phyloP scores from a whole-genome alignment of 2,329 filamentous ascomycete genomes.

The Botrytis byssoidea region DNA sequence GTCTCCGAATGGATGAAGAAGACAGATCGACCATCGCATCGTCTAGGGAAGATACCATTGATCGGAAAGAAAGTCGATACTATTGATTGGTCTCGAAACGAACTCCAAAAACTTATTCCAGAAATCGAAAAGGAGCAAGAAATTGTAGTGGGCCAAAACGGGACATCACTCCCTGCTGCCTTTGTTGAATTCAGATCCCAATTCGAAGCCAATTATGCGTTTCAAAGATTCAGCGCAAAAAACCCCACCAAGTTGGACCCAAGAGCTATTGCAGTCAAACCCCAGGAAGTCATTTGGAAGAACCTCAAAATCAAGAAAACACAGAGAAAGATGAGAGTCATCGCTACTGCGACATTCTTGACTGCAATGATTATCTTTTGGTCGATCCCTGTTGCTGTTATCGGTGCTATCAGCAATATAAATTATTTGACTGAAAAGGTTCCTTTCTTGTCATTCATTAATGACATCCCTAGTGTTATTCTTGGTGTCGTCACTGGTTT shows the following conservation, averaged over 20 bases:
- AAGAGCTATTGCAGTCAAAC: conserved; percentile 76
- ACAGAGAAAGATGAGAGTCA: conserved; percentile 70
- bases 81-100: conserved; percentile 80
- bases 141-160: conserved; percentile 56
- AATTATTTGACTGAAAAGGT: conserved; percentile 58
- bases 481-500: conserved; percentile 82
- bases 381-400: conserved; percentile 69
- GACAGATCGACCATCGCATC: conserved; percentile 74
- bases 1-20: conserved; percentile 69
- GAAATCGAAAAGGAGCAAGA: conserved; percentile 67
- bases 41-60: conserved; percentile 63
- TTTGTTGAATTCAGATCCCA: conserved; percentile 89
- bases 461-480: conserved; percentile 64
- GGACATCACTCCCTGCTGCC: conserved; percentile 58
- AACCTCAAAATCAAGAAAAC: conserved; percentile 82
- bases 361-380: conserved; percentile 82
- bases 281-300: conserved; percentile 81
- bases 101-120: conserved; percentile 72
- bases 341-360: conserved; percentile 67
- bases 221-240: conserved; percentile 80
- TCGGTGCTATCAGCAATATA: conserved; percentile 85
- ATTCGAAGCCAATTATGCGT: conserved; percentile 78
- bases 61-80: conserved; percentile 90
- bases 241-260: conserved; percentile 77
- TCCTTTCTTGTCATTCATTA: conserved; percentile 71